These are phyloP conservation scores for Chalciporus piperatus DNA, from an alignment of 768 basidiomycete genomes.

Conservation along the genomic window DNA sequence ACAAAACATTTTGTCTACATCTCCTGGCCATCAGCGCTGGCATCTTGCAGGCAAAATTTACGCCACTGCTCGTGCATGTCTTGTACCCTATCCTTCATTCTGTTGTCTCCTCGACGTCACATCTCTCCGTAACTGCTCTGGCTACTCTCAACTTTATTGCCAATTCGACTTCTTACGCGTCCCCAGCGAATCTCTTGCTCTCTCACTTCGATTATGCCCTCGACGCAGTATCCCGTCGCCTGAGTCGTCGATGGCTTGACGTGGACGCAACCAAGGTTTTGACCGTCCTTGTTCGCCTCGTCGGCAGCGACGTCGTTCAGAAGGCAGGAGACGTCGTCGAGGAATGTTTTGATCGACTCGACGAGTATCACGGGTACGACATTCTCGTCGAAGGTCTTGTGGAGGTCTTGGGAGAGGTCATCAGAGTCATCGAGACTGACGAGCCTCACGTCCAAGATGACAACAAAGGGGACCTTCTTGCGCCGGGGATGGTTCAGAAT, in stretches of 20 bases:
- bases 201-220: conserved; percentile 97
- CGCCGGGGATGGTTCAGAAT: conserved; percentile 28
- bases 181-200: conserved; percentile 80
- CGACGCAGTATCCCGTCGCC: conserved; percentile 81
- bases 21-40: conserved; percentile 67
- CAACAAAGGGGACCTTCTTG: conserved; percentile 17
- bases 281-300: conserved; percentile 77
- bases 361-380: conserved; percentile 94
- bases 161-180: conserved; percentile 80
- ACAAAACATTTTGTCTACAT: conserved; percentile 68
- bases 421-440: conserved; percentile 69
- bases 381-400: conserved; percentile 82
- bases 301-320: conserved; percentile 83
- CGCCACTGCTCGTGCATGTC: conserved; percentile 67
- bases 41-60: conserved; percentile 72
- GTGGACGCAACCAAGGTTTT: conserved; percentile 88
- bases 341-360: conserved; percentile 94
- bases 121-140: conserved; percentile 73
- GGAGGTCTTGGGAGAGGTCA: conserved; percentile 82
- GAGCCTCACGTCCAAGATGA: conserved; percentile 30
- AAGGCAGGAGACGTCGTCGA: conserved; percentile 93
- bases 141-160: conserved; percentile 71
- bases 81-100: conserved; percentile 88
- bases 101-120: conserved; percentile 65
- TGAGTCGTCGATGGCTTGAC: conserved; percentile 80